Conservation (phyloP, 306 rosid species). For the Carpinus fangiana region DNA sequence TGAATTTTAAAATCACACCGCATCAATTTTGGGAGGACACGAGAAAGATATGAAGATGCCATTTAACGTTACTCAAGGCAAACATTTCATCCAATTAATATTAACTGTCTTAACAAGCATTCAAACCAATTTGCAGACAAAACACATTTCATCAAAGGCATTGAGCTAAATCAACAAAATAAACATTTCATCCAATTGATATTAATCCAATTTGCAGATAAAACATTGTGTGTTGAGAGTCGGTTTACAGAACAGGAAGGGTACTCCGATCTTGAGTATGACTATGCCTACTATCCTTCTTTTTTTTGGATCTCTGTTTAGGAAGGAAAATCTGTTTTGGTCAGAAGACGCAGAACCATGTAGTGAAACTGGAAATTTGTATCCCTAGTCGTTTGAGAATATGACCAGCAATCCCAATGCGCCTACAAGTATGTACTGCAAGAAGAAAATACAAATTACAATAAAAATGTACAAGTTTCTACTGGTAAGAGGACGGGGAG, state of each 20-base stretch:
- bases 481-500: neutral
- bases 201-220: neutral
- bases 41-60: too few relatives aligned
- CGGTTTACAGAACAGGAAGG: neutral
- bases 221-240: neutral
- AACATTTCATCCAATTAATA: neutral
- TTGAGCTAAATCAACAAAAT: neutral
- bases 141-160: neutral
- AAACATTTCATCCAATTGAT: neutral
- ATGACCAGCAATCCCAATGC: slow-evolving; percentile 45
- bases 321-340: neutral
- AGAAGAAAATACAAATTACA: slow-evolving; percentile 11
- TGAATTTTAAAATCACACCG: too few relatives aligned
- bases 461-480: neutral
- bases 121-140: neutral
- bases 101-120: neutral
- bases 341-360: neutral
- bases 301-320: neutral
- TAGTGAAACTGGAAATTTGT: slow-evolving; percentile 6
- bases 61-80: neutral
- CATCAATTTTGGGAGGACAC: too few relatives aligned
- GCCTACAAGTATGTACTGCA: slow-evolving; percentile 56
- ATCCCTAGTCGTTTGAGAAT: slow-evolving; percentile 35
- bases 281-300: neutral
- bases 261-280: neutral